These are phyloP conservation scores for Glomus cerebriforme DNA, from an alignment of 192 early-diverging fungal genomes.

Conservation along the genomic window DNA sequence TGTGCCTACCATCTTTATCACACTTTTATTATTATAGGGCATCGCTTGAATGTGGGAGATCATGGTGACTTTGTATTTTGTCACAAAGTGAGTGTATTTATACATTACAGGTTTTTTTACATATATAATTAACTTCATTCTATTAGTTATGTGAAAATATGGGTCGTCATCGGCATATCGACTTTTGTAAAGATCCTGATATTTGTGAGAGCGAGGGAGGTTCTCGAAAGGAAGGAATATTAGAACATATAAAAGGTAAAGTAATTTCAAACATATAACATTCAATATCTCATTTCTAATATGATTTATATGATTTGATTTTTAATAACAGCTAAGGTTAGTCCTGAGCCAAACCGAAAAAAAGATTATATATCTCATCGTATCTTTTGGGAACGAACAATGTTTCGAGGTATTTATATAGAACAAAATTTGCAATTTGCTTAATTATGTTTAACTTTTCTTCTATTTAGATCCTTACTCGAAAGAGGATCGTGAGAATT, in stretches of 20 bases:
- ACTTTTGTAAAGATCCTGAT: constrained; percentile 33
- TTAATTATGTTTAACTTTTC: background rate
- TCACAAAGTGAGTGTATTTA: constrained; percentile 35
- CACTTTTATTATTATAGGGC: background rate
- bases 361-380: constrained; percentile 37
- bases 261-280: background rate
- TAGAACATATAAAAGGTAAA: constrained; percentile 28
- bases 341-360: constrained; percentile 32
- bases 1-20: too few relatives aligned
- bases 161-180: constrained; percentile 40
- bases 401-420: constrained; percentile 39
- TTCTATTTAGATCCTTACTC: constrained; percentile 38
- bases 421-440: constrained; percentile 10
- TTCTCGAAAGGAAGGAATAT: constrained; percentile 14
- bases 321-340: constrained; percentile 15
- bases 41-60: constrained; percentile 42
- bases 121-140: background rate
- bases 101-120: background rate
- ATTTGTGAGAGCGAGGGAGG: constrained; percentile 16
- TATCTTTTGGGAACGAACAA: constrained; percentile 42
- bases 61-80: constrained; percentile 38
- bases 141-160: constrained; percentile 22
- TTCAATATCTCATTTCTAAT: background rate
- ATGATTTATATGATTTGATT: constrained; percentile 10
- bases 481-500: constrained; percentile 33